These are phyloP conservation scores for Zoysia matrella DNA, from an alignment of 202 grass and related monocot species.

Conservation along the genomic window DNA sequence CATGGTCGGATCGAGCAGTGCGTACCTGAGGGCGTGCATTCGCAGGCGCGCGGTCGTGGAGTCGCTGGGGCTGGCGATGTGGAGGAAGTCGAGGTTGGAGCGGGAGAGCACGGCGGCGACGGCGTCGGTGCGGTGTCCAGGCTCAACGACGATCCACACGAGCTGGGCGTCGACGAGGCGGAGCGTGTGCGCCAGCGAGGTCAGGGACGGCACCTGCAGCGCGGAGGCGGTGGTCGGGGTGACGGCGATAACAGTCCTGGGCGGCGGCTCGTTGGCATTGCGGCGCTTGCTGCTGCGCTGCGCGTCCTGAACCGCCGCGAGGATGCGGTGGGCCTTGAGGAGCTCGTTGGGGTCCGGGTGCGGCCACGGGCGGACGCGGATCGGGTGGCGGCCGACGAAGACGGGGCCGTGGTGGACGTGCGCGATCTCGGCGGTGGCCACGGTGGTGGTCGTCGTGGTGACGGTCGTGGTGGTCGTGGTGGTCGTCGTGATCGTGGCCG, in stretches of 20 bases:
- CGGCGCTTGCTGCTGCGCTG: conserved; percentile 58
- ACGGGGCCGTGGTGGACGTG: conserved; percentile 60
- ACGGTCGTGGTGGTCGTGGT: conserved; percentile 36
- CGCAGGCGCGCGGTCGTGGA: conserved; percentile 57
- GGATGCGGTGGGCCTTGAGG: conserved; percentile 78
- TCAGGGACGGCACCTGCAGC: conserved; percentile 65
- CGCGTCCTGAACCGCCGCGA: conserved; percentile 71
- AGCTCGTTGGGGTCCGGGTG: conserved; percentile 74
- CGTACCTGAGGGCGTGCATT: conserved; percentile 73
- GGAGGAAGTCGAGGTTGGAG: conserved; percentile 61
- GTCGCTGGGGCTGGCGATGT: conserved; percentile 39
- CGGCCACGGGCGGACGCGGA: conserved; percentile 74
- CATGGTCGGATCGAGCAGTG: background rate
- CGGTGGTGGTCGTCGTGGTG: background rate
- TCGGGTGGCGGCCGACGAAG: conserved; percentile 78
- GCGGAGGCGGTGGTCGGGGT: conserved; percentile 65
- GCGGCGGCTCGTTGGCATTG: conserved; percentile 4
- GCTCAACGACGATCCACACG: conserved; percentile 78
- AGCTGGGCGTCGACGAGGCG: conserved; percentile 65
- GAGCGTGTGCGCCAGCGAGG: conserved; percentile 69
- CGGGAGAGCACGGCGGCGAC: conserved; percentile 59
- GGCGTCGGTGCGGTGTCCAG: conserved; percentile 50
- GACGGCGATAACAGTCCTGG: conserved; percentile 56
- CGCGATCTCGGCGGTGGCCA: background rate
- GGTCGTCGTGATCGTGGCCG: conserved; percentile 34